Evolutionary conservation across 2,329 filamentous ascomycete genomes (phyloP).

Genomic region (Lecanosticta acicola): DNA sequence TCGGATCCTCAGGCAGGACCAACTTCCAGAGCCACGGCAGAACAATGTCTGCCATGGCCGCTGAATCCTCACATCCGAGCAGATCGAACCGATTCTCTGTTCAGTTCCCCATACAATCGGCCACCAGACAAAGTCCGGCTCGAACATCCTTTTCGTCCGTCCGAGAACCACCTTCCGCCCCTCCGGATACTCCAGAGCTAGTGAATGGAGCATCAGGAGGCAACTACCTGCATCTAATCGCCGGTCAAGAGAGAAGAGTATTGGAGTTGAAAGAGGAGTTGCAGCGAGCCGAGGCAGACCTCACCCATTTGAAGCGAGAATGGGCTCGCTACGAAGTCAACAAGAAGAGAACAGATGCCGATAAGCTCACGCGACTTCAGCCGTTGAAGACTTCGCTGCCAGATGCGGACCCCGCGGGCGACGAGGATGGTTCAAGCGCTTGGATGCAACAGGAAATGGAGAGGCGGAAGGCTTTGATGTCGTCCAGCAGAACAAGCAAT

Average conservation of each 20-base stretch:
- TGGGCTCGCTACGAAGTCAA: conserved; percentile 73
- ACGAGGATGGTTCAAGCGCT: conserved; percentile 40
- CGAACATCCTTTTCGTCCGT: conserved; percentile 30
- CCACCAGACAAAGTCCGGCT: conserved; percentile 30
- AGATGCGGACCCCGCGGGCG: conserved; percentile 35
- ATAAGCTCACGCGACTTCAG: conserved; percentile 55
- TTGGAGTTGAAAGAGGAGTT: conserved; percentile 88
- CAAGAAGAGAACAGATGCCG: conserved; percentile 66
- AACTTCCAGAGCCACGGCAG: conserved; percentile 28
- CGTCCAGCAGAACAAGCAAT: conserved; percentile 43
- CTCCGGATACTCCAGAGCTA: conserved; percentile 19
- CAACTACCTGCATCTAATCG: conserved; percentile 79
- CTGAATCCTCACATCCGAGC: conserved; percentile 14
- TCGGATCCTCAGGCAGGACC: conserved; percentile 11
- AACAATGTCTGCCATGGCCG: conserved; percentile 23
- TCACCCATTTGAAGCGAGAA: conserved; percentile 72
- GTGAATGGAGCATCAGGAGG: conserved; percentile 31
- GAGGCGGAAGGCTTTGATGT: conserved; percentile 63
- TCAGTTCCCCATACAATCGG: conserved; percentile 43
- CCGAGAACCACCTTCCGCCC: conserved; percentile 19
- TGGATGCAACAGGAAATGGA: conserved; percentile 60
- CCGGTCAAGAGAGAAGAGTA: conserved; percentile 83
- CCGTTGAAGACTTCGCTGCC: conserved; percentile 41
- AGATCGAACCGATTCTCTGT: conserved; percentile 44
- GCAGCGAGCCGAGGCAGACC: conserved; percentile 70